Conservation (phyloP, 208 protist genomes). For the Trypanosoma rangeli region DNA sequence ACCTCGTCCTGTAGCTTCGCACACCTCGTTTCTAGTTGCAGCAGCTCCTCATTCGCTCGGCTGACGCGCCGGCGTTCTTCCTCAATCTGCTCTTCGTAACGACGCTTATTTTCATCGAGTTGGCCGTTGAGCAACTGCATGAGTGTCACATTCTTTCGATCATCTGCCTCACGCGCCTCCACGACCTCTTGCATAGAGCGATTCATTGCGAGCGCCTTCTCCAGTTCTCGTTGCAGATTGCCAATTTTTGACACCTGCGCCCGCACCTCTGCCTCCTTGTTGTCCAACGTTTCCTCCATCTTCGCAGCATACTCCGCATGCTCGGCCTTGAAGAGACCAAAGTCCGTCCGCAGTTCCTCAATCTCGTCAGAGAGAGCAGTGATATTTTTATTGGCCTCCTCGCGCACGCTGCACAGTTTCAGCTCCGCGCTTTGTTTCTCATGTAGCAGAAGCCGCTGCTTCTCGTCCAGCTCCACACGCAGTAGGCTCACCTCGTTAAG, state of each 20-base stretch:
- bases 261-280: slow-evolving; percentile 49
- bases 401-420: slow-evolving; percentile 31
- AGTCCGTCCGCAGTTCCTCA: slow-evolving; percentile 35
- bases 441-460: slow-evolving; percentile 33
- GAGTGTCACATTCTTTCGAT: slow-evolving; percentile 79
- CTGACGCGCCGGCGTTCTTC: slow-evolving; percentile 43
- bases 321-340: slow-evolving; percentile 31
- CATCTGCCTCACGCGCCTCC: slow-evolving; percentile 67
- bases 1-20: slow-evolving; percentile 46
- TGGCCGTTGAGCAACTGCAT: slow-evolving; percentile 87
- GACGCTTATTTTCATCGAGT: slow-evolving; percentile 71
- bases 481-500: slow-evolving; percentile 64
- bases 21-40: slow-evolving; percentile 41
- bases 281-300: slow-evolving; percentile 38
- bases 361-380: slow-evolving; percentile 36
- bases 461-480: slow-evolving; percentile 44
- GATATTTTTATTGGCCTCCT: slow-evolving; percentile 41
- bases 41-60: slow-evolving; percentile 37
- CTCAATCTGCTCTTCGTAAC: slow-evolving; percentile 53
- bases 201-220: slow-evolving; percentile 73
- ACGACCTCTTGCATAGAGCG: slow-evolving; percentile 70
- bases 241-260: slow-evolving; percentile 43
- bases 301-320: slow-evolving; percentile 48
- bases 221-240: slow-evolving; percentile 63
- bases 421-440: slow-evolving; percentile 33